phyloP scores from a whole-genome alignment of 106 monocot genomes.

The Dioscorea alata region DNA sequence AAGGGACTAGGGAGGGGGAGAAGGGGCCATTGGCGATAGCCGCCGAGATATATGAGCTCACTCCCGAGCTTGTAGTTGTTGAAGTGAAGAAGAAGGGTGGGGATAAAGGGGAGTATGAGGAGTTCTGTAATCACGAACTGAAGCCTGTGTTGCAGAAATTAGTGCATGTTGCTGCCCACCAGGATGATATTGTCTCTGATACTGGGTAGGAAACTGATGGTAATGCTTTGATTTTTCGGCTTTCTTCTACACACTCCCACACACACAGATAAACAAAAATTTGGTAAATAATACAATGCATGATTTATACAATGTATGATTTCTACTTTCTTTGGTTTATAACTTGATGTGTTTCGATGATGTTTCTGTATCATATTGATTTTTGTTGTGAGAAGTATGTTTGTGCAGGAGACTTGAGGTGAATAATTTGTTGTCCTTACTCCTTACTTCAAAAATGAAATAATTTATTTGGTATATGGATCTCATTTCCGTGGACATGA shows the following conservation, averaged over 20 bases:
- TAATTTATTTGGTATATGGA: too few relatives aligned
- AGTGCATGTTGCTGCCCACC: not conserved
- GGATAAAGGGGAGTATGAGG: constrained; percentile 18
- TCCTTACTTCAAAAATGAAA: too few relatives aligned
- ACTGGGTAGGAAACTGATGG: constrained; percentile 5
- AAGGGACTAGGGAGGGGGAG: constrained; percentile 21
- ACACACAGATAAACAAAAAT: not conserved
- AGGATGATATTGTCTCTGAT: constrained; percentile 1
- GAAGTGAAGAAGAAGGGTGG: constrained; percentile 31
- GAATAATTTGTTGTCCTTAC: too few relatives aligned
- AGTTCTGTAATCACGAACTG: constrained; percentile 26
- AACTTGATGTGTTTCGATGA: too few relatives aligned
- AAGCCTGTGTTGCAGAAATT: constrained; percentile 26
- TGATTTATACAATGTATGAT: not conserved
- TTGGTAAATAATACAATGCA: not conserved
- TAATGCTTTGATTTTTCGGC: not conserved
- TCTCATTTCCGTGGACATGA: too few relatives aligned
- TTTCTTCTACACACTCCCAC: not conserved
- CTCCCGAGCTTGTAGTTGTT: constrained; percentile 10
- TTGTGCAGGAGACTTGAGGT: too few relatives aligned
- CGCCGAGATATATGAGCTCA: constrained; percentile 28
- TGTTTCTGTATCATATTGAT: constrained; percentile 7
- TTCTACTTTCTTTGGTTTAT: not conserved
- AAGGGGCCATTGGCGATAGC: constrained; percentile 18
- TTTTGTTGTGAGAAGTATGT: not conserved